Base-by-base conservation (phyloP, 805 yeast species). In the Wickerhamiella shivajii region DNA sequence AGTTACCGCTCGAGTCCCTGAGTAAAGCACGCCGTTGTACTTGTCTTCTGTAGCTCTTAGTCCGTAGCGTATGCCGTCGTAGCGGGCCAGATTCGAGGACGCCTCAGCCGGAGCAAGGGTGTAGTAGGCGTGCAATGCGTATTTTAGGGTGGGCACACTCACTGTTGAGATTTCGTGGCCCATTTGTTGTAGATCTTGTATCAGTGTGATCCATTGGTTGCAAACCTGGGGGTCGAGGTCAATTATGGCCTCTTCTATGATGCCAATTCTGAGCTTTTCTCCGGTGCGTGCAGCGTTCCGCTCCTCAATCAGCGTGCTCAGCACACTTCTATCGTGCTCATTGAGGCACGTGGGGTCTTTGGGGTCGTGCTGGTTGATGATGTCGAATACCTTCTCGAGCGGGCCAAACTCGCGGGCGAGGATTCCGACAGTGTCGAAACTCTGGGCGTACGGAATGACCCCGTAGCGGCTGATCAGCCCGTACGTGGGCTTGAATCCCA, bases 401-500 rank as follows among this genome's bases (percentile, higher is more conserved):
- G 56, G 46, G 0, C 51, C 54, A 5, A 78, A 41, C 19, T 67
- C 59, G 11, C 62, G 64, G 0, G 85, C 60, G 20, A 85, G 36
- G 1, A 92, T 66, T 0, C 99, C 99, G 2, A 90, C 95, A 0
- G 97, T 85, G 51, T 90, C 99, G 34, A 90, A 61, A 24, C 87
- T 74, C 55, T 92, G 97, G 2, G 96, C 95, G 56, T 85, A 87
- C 0, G 95, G 74, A 3, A 85, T 59, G 6, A 90, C 81, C 2
- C 98, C 99, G 74, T 81, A 75, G 37, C 99, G 61, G 0, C 96
- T 84, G 2, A 90, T 60, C 24, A 94, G 63, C 0, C 98, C 98
- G 52, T 90, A 90, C 0, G 90, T 66, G 1, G 98, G 98, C 53
- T 90, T 90, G 59, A 83, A 83, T 1, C 98, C 98, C 19, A 71